These are phyloP conservation scores for Tylopilus rubrobrunneus DNA, from an alignment of 768 basidiomycete species.

Conservation along the genomic window DNA sequence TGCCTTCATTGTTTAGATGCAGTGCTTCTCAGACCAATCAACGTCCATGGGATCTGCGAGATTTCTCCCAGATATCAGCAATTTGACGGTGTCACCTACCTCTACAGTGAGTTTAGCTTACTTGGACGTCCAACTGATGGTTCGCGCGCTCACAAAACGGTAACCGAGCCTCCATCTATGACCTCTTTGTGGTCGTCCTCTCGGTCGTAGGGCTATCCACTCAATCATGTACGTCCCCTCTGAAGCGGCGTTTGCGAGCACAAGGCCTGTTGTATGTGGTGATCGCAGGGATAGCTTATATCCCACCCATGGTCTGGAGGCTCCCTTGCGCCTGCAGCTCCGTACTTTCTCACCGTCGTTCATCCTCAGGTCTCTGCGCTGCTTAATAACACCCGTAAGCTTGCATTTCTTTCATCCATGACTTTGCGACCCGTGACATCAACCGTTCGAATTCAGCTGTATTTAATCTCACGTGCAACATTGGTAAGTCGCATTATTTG, in stretches of 20 bases:
- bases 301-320: conserved; percentile 2
- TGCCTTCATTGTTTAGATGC: background rate
- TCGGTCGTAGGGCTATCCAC: conserved; percentile 13
- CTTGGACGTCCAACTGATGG: background rate
- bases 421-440: background rate
- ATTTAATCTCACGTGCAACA: background rate
- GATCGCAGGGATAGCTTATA: conserved; percentile 4
- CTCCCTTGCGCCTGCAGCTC: background rate
- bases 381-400: conserved; percentile 2
- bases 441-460: background rate
- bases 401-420: background rate
- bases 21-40: background rate
- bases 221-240: conserved; percentile 3
- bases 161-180: conserved; percentile 13
- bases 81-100: background rate
- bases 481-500: conserved; percentile 2
- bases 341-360: background rate
- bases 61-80: background rate
- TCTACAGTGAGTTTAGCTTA: conserved; percentile 14
- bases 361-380: conserved; percentile 3
- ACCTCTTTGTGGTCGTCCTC: conserved; percentile 18
- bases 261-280: conserved; percentile 17
- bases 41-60: background rate
- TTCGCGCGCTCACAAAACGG: background rate
- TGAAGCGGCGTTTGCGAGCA: conserved; percentile 10